Conservation (phyloP, 208 protist species). For the Zelonia costaricensis region DNA sequence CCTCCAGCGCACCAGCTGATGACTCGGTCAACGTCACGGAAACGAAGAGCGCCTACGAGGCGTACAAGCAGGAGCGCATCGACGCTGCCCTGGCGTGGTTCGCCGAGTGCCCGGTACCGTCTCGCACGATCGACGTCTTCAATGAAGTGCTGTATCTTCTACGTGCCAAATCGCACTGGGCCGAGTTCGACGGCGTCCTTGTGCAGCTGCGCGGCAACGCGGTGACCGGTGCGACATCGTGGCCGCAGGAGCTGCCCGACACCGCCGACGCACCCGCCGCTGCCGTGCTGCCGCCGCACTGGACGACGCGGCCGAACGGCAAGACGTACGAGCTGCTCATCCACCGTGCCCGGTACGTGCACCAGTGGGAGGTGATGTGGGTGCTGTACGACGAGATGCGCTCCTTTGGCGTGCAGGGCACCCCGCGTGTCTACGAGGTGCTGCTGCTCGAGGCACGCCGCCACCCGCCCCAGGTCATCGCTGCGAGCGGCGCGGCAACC, state of each 20-base stretch:
- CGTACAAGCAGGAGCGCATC: conserved; percentile 54
- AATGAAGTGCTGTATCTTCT: conserved; percentile 81
- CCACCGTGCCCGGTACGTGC: conserved; percentile 45
- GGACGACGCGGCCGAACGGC: conserved; percentile 54
- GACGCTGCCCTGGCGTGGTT: conserved; percentile 59
- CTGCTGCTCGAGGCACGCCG: conserved; percentile 44
- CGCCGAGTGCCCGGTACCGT: conserved; percentile 34
- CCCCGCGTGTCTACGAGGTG: conserved; percentile 52
- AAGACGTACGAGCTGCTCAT: conserved; percentile 82
- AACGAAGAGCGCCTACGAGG: conserved; percentile 50
- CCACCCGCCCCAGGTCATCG: conserved; percentile 39
- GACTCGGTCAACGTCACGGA: neutral
- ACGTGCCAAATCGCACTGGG: conserved; percentile 41
- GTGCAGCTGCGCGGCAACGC: conserved; percentile 63
- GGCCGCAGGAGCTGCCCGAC: neutral
- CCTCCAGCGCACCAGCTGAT: no score
- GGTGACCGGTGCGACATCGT: conserved; percentile 9
- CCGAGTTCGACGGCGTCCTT: conserved; percentile 52
- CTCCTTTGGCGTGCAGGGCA: conserved; percentile 37
- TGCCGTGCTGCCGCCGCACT: conserved; percentile 38
- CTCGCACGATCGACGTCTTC: conserved; percentile 60
- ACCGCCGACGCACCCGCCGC: neutral
- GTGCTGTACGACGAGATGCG: conserved; percentile 71
- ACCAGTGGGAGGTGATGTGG: conserved; percentile 79
- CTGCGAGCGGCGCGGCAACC: neutral